phyloP scores from a whole-genome alignment of 1,139 yeast genomes.

The Suhomyces terraborum region DNA sequence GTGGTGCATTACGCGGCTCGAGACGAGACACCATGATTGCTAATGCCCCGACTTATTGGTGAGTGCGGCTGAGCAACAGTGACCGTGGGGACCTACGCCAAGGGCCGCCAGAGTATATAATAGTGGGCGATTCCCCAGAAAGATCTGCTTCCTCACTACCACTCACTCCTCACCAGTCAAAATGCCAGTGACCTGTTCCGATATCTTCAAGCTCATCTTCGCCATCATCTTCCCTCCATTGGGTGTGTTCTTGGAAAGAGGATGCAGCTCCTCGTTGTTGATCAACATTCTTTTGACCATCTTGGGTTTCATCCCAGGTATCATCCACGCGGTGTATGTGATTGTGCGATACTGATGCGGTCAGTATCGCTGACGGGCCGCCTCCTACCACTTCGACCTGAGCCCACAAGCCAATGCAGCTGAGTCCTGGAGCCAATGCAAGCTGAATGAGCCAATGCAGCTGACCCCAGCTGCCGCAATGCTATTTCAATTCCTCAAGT shows the following conservation, averaged over 20 bases:
- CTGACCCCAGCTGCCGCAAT: background rate
- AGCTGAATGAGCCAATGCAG: too few species aligned
- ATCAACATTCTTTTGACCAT: slow-evolving; percentile 62
- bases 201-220: slow-evolving; percentile 59
- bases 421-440: too few species aligned
- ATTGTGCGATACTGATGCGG: slow-evolving; percentile 38
- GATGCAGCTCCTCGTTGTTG: slow-evolving; percentile 57
- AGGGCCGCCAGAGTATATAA: slow-evolving; percentile 3
- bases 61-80: slow-evolving; percentile 15
- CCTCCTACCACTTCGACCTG: background rate
- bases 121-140: too few species aligned
- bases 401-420: too few species aligned
- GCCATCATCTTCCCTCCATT: slow-evolving; percentile 73
- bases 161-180: slow-evolving; percentile 10
- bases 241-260: slow-evolving; percentile 73
- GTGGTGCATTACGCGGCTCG: background rate
- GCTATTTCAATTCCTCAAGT: too few species aligned
- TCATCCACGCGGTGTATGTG: slow-evolving; percentile 63
- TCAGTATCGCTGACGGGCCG: background rate
- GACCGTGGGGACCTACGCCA: background rate
- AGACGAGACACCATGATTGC: slow-evolving; percentile 2
- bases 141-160: too few species aligned
- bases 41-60: slow-evolving; percentile 1
- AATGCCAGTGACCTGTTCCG: slow-evolving; percentile 57
- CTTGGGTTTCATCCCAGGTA: slow-evolving; percentile 68